Base-by-base conservation (phyloP, 2,329 filamentous ascomycete species). In the Clarireedia hainanense region DNA sequence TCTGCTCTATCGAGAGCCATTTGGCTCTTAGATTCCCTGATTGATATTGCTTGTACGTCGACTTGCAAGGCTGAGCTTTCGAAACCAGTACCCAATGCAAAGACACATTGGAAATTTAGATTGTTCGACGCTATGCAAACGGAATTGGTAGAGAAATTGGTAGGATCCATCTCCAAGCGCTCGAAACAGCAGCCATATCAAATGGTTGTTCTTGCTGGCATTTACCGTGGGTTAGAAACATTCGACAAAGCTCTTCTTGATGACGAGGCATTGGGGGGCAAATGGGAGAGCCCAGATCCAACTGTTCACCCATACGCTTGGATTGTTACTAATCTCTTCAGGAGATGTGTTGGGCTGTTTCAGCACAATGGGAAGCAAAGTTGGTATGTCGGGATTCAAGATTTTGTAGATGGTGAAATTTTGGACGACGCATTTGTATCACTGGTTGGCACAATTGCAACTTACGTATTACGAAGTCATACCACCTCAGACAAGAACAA, bases 181-280 rank as follows among this genome's bases (percentile, higher is more conserved):
- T 45, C 54, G 14, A 57, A 54, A 12, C 64, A 67, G 26, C 10
- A 57, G 23, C 42, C 51, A 6, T 68, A 65, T 52, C 54, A 61
- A 5, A 58, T 57, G 43, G 55, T 57, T 4, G 55, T 68, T 37
- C 34, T 68, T 23, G 63, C 61, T 37, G 56, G 64, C 12, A 58
- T 67, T 15, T 61, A 54, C n/a, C 52, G 58, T 20, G 61, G 57
- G 24, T 40, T 67, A 5, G 40, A 55, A 14, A 34, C 59, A 1
- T 69, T 67, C 47, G 66, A 69, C 34, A 24, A 57, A 30, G 57
- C 52, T 12, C 20, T 67, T 15, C 49, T 55, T 17, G n/a, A 40
- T 14, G 59, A 61, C 36, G 37, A 47, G 15, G 42, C 17, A 1
- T 34, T 17, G 10, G 15, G 39, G 14, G 23, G 52, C 6, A 24